These are phyloP conservation scores for Fomitiporia mediterranea DNA, from an alignment of 1,284 basidiomycete species.

Conservation along the genomic window DNA sequence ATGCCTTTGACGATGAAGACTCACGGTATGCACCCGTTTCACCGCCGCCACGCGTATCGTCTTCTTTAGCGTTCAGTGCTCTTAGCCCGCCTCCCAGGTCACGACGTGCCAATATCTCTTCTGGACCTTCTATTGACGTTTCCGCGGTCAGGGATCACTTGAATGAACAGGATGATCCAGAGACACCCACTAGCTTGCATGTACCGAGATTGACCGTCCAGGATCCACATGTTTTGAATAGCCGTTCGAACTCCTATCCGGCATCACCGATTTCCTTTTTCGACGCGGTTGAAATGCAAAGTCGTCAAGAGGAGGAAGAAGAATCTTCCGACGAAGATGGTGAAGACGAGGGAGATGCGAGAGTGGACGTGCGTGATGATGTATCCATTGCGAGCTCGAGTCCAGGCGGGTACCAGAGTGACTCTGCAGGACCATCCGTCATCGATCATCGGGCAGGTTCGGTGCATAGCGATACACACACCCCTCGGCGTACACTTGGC, in stretches of 20 bases:
- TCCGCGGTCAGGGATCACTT: neutral
- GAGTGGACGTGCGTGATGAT: conserved; percentile 14
- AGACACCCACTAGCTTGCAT: conserved; percentile 7
- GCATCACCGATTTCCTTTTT: conserved; percentile 67
- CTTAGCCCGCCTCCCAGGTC: conserved; percentile 22
- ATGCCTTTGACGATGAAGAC: conserved; percentile 43
- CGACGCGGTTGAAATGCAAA: conserved; percentile 62
- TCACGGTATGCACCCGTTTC: conserved; percentile 35
- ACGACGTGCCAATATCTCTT: conserved; percentile 22
- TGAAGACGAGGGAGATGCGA: conserved; percentile 36
- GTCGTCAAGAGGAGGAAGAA: conserved; percentile 67
- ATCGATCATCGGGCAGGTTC: conserved; percentile 5
- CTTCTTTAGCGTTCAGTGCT: conserved; percentile 24
- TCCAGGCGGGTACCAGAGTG: conserved; percentile 10
- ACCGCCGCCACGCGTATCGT: conserved; percentile 53
- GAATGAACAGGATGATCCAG: conserved; percentile 9
- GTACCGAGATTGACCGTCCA: conserved; percentile 4
- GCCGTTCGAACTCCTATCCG: conserved; percentile 46
- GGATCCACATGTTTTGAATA: neutral
- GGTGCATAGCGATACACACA: neutral
- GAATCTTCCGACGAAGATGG: conserved; percentile 43
- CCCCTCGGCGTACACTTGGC: neutral
- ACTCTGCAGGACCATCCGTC: neutral
- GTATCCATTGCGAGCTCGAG: conserved; percentile 16
- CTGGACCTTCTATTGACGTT: neutral